phyloP scores from a whole-genome alignment of 257 asterid genomes.

The Ilex aquifolium region DNA sequence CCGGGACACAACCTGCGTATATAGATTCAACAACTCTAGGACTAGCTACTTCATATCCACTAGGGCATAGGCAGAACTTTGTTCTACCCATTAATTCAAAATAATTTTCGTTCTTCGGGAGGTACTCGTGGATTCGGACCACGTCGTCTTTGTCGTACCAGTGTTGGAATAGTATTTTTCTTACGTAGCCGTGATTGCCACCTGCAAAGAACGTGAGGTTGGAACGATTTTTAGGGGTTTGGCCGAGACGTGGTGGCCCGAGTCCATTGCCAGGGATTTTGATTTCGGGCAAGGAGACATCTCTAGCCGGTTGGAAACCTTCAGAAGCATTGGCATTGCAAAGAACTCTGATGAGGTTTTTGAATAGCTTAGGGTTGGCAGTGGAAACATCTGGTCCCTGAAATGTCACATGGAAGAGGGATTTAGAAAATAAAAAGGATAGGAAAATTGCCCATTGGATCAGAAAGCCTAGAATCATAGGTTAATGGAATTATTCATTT shows the following conservation, averaged over 20 bases:
- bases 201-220: conserved; percentile 58
- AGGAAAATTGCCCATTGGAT: too few relatives aligned
- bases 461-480: too few relatives aligned
- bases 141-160: conserved; percentile 36
- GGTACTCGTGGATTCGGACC: conserved; percentile 42
- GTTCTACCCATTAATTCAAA: conserved; percentile 32
- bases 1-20: conserved; percentile 48
- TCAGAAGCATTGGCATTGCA: conserved; percentile 67
- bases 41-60: conserved; percentile 73
- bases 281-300: conserved; percentile 50
- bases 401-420: not conserved
- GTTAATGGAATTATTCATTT: too few relatives aligned
- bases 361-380: conserved; percentile 21
- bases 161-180: conserved; percentile 25
- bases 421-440: too few relatives aligned
- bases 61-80: conserved; percentile 50
- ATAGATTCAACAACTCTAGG: conserved; percentile 52
- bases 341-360: conserved; percentile 40
- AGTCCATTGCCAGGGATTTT: conserved; percentile 16
- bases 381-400: conserved; percentile 46
- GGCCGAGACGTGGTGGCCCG: conserved; percentile 27
- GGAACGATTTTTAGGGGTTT: conserved; percentile 13
- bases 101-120: conserved; percentile 31
- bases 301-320: conserved; percentile 46
- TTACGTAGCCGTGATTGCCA: conserved; percentile 51